Conservation (phyloP, 306 rosid genomes). For the Cicer pinnatifidum region DNA sequence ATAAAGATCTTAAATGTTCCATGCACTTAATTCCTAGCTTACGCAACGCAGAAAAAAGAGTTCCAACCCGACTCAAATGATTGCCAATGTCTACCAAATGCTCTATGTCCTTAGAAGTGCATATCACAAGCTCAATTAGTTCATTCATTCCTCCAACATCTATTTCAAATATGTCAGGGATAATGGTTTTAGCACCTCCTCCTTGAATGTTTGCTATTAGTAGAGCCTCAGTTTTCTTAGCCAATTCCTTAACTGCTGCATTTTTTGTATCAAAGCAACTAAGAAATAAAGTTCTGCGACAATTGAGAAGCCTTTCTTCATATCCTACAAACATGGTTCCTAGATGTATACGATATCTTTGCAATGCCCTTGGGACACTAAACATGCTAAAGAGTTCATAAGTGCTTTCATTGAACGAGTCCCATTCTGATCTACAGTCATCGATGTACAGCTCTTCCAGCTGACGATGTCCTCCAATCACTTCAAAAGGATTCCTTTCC, state of each 20-base stretch:
- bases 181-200: background rate
- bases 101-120: background rate
- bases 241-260: background rate
- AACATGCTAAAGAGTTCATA: background rate
- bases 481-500: background rate
- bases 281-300: background rate
- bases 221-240: background rate
- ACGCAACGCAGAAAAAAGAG: conserved; percentile 35
- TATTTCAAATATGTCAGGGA: conserved; percentile 29
- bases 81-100: background rate
- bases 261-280: background rate
- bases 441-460: conserved; percentile 37
- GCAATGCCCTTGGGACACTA: background rate
- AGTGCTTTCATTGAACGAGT: too few relatives aligned
- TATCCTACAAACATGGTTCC: background rate
- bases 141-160: conserved; percentile 8
- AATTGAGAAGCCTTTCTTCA: background rate
- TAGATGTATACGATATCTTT: conserved; percentile 9
- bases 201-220: too few relatives aligned
- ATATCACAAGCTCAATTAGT: background rate
- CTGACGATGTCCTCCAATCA: background rate
- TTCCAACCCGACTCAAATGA: background rate
- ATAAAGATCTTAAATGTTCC: conserved; percentile 6
- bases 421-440: background rate
- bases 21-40: background rate